phyloP scores from a whole-genome alignment of 2,329 filamentous ascomycete species.

The Ceratocystis variospora region DNA sequence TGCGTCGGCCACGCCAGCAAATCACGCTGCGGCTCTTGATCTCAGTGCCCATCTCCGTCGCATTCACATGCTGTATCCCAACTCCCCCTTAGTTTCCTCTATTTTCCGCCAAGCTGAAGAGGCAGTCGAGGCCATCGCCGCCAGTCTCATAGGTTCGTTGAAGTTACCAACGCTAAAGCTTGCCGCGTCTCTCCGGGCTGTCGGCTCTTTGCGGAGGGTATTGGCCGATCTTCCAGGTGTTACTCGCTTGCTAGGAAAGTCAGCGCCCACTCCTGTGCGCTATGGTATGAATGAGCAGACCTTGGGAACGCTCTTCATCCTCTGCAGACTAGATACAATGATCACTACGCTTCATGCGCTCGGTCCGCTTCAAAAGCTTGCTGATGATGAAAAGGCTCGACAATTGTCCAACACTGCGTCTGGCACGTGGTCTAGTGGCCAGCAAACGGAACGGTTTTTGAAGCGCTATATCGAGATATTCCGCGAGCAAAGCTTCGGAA shows the following conservation, averaged over 20 bases:
- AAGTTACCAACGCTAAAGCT: conserved; percentile 71
- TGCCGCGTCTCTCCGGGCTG: conserved; percentile 75
- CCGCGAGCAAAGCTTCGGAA: conserved; percentile 90
- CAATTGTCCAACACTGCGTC: conserved; percentile 31
- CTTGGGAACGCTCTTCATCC: conserved; percentile 71
- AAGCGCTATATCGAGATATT: conserved; percentile 97
- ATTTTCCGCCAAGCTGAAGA: conserved; percentile 67
- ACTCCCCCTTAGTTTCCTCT: conserved; percentile 58
- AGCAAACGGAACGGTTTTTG: conserved; percentile 85
- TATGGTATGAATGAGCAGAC: conserved; percentile 41
- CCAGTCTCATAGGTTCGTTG: conserved; percentile 65
- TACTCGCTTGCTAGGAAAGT: conserved; percentile 7
- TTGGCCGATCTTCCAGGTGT: conserved; percentile 48
- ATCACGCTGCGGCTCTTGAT: conserved; percentile 81
- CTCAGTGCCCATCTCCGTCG: conserved; percentile 87
- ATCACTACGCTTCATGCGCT: conserved; percentile 68
- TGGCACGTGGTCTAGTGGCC: conserved; percentile 51
- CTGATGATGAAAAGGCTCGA: conserved; percentile 62
- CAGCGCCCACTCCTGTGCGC: conserved; percentile 4
- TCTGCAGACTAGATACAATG: conserved; percentile 71
- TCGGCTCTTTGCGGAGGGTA: conserved; percentile 80
- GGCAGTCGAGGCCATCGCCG: conserved; percentile 78
- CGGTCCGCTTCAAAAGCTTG: conserved; percentile 72
- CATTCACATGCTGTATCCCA: conserved; percentile 67
- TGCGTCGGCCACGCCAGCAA: conserved; percentile 50